Evolutionary conservation across 2,329 filamentous ascomycete genomes (phyloP).

Genomic region (Aspergillus sp.): DNA sequence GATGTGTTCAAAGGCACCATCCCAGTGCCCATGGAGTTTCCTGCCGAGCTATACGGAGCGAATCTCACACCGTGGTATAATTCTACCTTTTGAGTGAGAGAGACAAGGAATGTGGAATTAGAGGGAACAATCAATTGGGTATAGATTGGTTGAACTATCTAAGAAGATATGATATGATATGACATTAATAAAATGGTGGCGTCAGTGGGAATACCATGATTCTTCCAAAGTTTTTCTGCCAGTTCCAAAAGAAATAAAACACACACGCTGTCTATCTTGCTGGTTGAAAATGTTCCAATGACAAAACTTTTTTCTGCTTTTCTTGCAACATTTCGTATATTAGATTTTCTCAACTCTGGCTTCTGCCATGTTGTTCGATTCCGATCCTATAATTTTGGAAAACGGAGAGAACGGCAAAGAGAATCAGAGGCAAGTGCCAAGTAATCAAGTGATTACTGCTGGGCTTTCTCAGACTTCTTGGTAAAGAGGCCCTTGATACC

Average conservation of each 20-base stretch:
- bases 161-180: not conserved
- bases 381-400: not conserved
- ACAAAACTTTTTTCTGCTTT: not conserved
- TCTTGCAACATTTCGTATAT: not conserved
- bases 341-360: not conserved
- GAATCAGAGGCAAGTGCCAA: not conserved
- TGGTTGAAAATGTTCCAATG: not conserved
- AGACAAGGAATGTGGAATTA: not conserved
- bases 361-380: not conserved
- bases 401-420: not conserved
- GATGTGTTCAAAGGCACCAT: conserved; percentile 39
- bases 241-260: not conserved
- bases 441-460: conserved; percentile 9
- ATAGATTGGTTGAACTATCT: conserved; percentile 1
- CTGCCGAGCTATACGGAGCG: conserved; percentile 24
- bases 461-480: conserved; percentile 20
- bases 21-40: conserved; percentile 47
- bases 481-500: conserved; percentile 27
- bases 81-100: conserved; percentile 13
- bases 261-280: not conserved
- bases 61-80: conserved; percentile 24
- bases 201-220: not conserved
- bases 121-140: not conserved
- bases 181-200: not conserved
- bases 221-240: not conserved